Conservation (phyloP, 2,329 filamentous ascomycete species). For the Clarireedia hainanense region DNA sequence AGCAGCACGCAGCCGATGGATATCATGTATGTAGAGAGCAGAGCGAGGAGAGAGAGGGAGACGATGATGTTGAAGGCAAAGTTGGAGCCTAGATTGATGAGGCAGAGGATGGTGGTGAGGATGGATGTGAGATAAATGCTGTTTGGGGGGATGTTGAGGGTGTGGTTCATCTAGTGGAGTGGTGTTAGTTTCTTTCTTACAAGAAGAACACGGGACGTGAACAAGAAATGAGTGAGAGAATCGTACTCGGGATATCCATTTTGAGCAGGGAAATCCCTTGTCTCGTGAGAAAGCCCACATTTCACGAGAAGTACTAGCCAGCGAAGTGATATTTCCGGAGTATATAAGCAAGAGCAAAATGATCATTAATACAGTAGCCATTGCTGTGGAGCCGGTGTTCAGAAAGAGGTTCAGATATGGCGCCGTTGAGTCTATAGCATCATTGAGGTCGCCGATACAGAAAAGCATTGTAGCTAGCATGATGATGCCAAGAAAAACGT, state of each 20-base stretch:
- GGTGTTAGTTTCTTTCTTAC: neutral
- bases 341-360: conserved; percentile 35
- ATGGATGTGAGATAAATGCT: conserved; percentile 20
- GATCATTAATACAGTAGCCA: conserved; percentile 39
- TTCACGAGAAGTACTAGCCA: conserved; percentile 31
- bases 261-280: conserved; percentile 22
- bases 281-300: conserved; percentile 34
- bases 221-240: neutral
- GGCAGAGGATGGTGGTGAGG: conserved; percentile 17
- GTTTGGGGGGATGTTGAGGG: conserved; percentile 22
- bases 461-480: conserved; percentile 31
- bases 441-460: conserved; percentile 26
- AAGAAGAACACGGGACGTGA: neutral
- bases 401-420: conserved; percentile 33
- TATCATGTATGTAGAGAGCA: conserved; percentile 45
- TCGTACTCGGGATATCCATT: conserved; percentile 33
- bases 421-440: conserved; percentile 39
- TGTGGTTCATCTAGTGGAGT: conserved; percentile 26
- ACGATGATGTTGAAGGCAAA: conserved; percentile 46
- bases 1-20: conserved; percentile 35
- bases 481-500: conserved; percentile 38
- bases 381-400: conserved; percentile 35
- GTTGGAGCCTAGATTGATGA: conserved; percentile 43
- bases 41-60: conserved; percentile 41
- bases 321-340: conserved; percentile 32